Evolutionary conservation across 805 yeast species (phyloP).

Genomic region (Kregervanrija delftensis): DNA sequence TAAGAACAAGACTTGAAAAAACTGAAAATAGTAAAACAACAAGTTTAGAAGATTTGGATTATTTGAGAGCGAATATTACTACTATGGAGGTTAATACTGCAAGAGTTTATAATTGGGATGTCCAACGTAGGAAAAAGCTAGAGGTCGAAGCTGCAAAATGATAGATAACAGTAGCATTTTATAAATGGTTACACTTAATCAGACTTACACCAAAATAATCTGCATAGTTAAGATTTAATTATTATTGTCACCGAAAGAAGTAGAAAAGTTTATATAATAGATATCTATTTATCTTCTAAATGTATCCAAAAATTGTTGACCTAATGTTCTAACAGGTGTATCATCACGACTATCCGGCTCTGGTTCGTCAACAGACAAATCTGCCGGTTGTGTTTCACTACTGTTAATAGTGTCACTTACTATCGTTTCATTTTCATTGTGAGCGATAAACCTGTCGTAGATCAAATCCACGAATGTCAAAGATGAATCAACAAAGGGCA

Average conservation of each 20-base stretch:
- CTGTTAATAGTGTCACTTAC: conserved; percentile 11
- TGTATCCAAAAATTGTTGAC: conserved; percentile 54
- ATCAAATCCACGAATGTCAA: conserved; percentile 12
- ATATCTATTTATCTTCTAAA: conserved; percentile 32
- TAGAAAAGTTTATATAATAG: neutral
- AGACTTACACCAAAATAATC: neutral
- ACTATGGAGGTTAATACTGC: conserved; percentile 98
- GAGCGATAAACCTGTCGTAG: conserved; percentile 12
- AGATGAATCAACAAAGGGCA: conserved; percentile 35
- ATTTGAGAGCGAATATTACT: conserved; percentile 80
- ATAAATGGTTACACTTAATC: conserved; percentile 1
- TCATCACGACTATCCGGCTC: conserved; percentile 33
- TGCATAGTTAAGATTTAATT: too few relatives aligned
- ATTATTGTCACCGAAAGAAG: too few relatives aligned
- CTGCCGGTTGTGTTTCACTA: conserved; percentile 9
- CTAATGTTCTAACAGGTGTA: conserved; percentile 55
- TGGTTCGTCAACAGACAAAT: conserved; percentile 2
- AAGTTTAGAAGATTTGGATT: conserved; percentile 81
- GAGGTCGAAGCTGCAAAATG: conserved; percentile 18
- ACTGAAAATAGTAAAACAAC: conserved; percentile 52
- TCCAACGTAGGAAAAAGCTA: conserved; percentile 55
- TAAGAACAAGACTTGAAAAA: conserved; percentile 52
- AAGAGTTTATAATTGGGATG: conserved; percentile 84
- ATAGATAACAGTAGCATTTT: neutral
- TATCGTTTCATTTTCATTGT: conserved; percentile 4